A percentile compares a stretch with the other conserved stretches of the same genome.
Evolutionary conservation across 306 rosid species (phyloP).

Genomic region (Phaseolus lunatus): DNA sequence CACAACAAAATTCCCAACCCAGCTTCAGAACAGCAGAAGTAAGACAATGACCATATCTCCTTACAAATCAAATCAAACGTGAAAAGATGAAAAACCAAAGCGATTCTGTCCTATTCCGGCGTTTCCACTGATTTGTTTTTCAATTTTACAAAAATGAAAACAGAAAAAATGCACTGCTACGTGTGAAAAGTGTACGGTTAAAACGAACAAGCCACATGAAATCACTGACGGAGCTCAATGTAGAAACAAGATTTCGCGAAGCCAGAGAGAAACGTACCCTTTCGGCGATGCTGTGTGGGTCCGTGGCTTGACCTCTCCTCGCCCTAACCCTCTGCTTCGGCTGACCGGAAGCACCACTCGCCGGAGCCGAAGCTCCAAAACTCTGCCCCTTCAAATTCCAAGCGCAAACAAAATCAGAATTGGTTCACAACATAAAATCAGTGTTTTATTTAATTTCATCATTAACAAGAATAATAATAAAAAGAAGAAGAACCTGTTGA

Average conservation of each 20-base stretch:
- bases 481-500: slow-evolving; percentile 53
- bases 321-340: slow-evolving; percentile 95
- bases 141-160: neutral
- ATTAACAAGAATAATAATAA: too few species aligned
- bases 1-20: neutral
- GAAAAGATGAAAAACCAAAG: neutral
- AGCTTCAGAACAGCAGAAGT: neutral
- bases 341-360: slow-evolving; percentile 56
- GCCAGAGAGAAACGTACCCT: slow-evolving; percentile 57
- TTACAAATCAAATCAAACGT: slow-evolving; percentile 32
- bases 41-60: neutral
- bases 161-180: neutral
- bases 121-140: neutral
- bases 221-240: neutral
- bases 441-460: too few species aligned
- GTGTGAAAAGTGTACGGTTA: neutral
- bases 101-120: neutral
- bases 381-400: slow-evolving; percentile 51
- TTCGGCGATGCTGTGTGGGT: slow-evolving; percentile 98
- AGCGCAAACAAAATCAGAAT: neutral
- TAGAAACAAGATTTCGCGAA: too few species aligned
- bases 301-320: slow-evolving; percentile 97
- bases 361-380: slow-evolving; percentile 62
- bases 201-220: slow-evolving; percentile 40
- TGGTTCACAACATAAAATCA: too few species aligned